Evolutionary conservation across 495 filamentous ascomycete species (phyloP).

Genomic region (Xylaria sp.): DNA sequence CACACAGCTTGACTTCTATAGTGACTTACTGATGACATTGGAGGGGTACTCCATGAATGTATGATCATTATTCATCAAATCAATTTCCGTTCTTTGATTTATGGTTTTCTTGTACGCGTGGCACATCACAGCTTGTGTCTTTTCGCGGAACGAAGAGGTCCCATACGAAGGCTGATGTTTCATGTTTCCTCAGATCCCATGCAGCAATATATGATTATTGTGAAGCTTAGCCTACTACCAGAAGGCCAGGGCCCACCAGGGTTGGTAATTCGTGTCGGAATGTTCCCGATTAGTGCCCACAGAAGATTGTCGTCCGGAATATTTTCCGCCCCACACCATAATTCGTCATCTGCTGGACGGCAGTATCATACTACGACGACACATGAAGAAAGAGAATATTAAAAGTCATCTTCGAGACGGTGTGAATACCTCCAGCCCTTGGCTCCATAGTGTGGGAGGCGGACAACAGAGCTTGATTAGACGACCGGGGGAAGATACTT

Average conservation of each 20-base stretch:
- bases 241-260: background rate
- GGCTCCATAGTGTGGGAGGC: background rate
- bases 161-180: background rate
- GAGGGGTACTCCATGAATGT: too few relatives aligned
- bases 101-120: background rate
- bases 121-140: background rate
- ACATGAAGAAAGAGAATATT: background rate
- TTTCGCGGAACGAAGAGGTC: background rate
- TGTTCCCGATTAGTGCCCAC: constrained; percentile 8
- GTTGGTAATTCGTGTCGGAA: constrained; percentile 7
- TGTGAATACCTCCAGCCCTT: background rate
- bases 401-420: background rate
- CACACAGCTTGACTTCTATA: too few relatives aligned
- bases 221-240: background rate
- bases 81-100: background rate
- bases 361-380: background rate
- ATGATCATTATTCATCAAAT: too few relatives aligned
- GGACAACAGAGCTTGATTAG: background rate
- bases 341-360: background rate
- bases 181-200: background rate
- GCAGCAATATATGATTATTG: background rate
- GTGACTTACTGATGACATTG: too few relatives aligned
- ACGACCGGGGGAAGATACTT: background rate
- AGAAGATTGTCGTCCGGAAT: background rate
- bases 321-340: background rate